A percentile compares a stretch with the other conserved stretches of the same genome.
Conservation (phyloP, 106 monocot genomes). For the Xerophyta viscosa region DNA sequence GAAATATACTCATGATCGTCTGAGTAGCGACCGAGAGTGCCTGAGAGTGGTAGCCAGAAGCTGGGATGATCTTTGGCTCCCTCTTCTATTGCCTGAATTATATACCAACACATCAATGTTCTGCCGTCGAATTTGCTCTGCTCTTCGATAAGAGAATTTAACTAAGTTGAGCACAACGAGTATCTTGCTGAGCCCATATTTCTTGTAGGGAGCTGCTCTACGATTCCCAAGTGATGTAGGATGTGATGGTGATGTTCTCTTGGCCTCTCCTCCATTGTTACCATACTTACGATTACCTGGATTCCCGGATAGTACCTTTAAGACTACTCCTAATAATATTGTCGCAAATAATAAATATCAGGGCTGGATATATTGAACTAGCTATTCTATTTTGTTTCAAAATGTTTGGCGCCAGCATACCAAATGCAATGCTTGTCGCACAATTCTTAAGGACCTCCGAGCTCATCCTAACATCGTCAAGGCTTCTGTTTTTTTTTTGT, state of each 20-base stretch:
- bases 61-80: conserved; percentile 23
- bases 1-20: conserved; percentile 7
- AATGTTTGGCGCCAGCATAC: no score
- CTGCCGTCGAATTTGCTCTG: no score
- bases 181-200: conserved; percentile 42
- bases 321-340: no score
- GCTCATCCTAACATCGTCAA: conserved; percentile 89
- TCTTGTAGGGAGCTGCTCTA: conserved; percentile 35
- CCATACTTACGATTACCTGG: conserved; percentile 18
- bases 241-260: conserved; percentile 46
- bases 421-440: conserved; percentile 69
- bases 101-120: no score
- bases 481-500: conserved; percentile 86
- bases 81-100: no score
- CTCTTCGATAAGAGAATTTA: no score
- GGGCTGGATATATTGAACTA: no score
- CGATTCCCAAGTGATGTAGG: conserved; percentile 16
- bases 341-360: no score
- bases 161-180: no score
- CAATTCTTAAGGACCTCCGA: conserved; percentile 92
- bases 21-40: conserved; percentile 42
- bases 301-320: conserved; percentile 29
- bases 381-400: no score
- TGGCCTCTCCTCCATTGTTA: conserved; percentile 46
- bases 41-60: conserved; percentile 27